These are phyloP conservation scores for Colletotrichum lini DNA, from an alignment of 2,329 filamentous ascomycete genomes.

Conservation along the genomic window DNA sequence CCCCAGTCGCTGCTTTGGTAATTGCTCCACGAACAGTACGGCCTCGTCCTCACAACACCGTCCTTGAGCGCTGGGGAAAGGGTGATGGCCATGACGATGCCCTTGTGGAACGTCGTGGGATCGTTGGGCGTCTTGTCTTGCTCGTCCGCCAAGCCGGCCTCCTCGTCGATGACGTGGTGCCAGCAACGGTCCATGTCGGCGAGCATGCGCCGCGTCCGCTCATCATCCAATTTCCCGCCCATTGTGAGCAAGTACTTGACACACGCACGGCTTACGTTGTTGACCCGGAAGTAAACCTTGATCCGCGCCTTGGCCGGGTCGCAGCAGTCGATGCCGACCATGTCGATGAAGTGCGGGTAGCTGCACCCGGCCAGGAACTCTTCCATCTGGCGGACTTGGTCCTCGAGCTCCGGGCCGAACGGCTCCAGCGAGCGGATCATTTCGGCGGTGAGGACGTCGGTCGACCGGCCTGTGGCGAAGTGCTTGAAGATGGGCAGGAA, in stretches of 20 bases:
- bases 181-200: conserved; percentile 6
- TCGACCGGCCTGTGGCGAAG: conserved; percentile 12
- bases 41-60: not conserved
- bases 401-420: conserved; percentile 9
- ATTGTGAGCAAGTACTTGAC: not conserved
- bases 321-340: conserved; percentile 17
- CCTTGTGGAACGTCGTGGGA: conserved; percentile 11
- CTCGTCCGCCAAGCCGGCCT: conserved; percentile 2
- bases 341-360: conserved; percentile 13
- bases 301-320: conserved; percentile 10
- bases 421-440: conserved; percentile 7
- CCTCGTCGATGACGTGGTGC: conserved; percentile 11
- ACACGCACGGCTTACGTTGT: conserved; percentile 10
- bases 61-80: not conserved
- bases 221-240: not conserved
- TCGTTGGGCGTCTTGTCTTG: conserved; percentile 4
- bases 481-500: conserved; percentile 10
- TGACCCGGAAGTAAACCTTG: conserved; percentile 4
- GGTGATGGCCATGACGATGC: conserved; percentile 4
- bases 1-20: conserved; percentile 15
- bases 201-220: conserved; percentile 10
- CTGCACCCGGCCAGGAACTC: conserved; percentile 4
- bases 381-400: conserved; percentile 3
- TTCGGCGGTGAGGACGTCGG: conserved; percentile 1
- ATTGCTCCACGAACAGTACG: conserved; percentile 11